A percentile compares a stretch with the other conserved stretches of the same genome.
Conservation (phyloP, 371 early-diverging fungal species). For the Mucor lusitanicus region DNA sequence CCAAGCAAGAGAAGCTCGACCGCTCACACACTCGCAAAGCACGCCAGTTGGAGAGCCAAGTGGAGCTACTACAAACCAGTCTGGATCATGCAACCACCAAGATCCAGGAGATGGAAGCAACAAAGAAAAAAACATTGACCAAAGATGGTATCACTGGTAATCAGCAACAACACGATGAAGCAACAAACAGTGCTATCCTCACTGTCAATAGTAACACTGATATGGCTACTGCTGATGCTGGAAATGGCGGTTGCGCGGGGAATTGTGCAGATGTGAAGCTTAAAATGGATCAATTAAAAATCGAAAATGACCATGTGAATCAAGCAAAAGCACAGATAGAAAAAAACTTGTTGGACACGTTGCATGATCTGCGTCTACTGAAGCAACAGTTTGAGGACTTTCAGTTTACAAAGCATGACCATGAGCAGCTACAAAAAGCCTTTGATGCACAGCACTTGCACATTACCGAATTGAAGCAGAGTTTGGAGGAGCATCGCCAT, state of each 20-base stretch:
- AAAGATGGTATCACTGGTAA: conserved; percentile 6
- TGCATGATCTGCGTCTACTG: conserved; percentile 25
- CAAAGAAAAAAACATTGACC: conserved; percentile 13
- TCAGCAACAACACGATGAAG: neutral
- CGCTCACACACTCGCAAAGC: conserved; percentile 13
- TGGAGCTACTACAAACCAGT: conserved; percentile 16
- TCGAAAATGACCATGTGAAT: conserved; percentile 38
- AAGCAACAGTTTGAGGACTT: conserved; percentile 26
- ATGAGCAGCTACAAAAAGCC: conserved; percentile 28
- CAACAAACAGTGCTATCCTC: neutral
- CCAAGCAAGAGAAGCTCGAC: conserved; percentile 15
- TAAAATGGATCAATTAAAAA: conserved; percentile 17
- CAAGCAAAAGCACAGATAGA: conserved; percentile 37
- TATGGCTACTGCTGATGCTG: too few relatives aligned
- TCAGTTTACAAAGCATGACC: conserved; percentile 21
- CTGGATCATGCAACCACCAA: conserved; percentile 26
- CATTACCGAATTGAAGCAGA: conserved; percentile 27
- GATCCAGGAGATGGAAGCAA: conserved; percentile 23
- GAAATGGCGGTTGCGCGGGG: neutral
- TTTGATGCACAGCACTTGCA: conserved; percentile 27
- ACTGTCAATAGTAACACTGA: neutral
- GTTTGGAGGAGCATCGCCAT: conserved; percentile 37
- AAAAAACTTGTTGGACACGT: conserved; percentile 15
- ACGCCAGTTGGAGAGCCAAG: conserved; percentile 20
- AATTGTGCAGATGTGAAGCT: neutral